These are phyloP conservation scores for Penicillium verhagenii DNA, from an alignment of 495 filamentous ascomycete genomes.

Conservation along the genomic window DNA sequence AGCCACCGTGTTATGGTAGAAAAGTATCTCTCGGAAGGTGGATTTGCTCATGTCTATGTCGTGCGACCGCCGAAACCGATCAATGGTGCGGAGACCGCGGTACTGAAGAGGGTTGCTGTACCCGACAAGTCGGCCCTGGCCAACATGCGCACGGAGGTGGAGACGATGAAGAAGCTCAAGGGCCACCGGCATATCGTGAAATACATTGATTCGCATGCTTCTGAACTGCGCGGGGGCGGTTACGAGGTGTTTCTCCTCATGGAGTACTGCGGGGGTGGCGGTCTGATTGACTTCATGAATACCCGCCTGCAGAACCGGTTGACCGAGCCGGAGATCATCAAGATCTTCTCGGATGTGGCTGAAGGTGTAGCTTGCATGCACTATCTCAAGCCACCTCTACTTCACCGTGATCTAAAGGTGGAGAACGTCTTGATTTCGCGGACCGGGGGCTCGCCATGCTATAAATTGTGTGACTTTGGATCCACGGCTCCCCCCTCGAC, in stretches of 20 bases:
- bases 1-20: constrained; percentile 92
- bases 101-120: constrained; percentile 96
- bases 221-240: constrained; percentile 84
- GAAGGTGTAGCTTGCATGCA: constrained; percentile 99
- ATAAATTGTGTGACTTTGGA: constrained; percentile 98
- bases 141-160: constrained; percentile 96
- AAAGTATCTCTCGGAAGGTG: constrained; percentile 96
- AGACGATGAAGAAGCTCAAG: constrained; percentile 99
- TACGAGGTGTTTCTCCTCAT: constrained; percentile 98
- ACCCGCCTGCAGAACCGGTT: constrained; percentile 93
- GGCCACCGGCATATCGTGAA: constrained; percentile 94
- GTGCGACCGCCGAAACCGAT: constrained; percentile 77
- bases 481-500: constrained; percentile 80
- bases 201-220: constrained; percentile 97
- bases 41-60: constrained; percentile 97
- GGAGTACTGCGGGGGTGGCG: constrained; percentile 85
- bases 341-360: constrained; percentile 93
- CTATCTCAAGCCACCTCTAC: constrained; percentile 88
- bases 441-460: constrained; percentile 56
- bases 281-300: constrained; percentile 99
- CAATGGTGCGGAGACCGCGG: constrained; percentile 80
- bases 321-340: constrained; percentile 94
- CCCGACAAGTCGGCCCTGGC: constrained; percentile 91
- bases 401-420: constrained; percentile 95
- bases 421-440: constrained; percentile 94